Conservation (phyloP, 768 basidiomycete species). For the Candolleomyces eurysporus region DNA sequence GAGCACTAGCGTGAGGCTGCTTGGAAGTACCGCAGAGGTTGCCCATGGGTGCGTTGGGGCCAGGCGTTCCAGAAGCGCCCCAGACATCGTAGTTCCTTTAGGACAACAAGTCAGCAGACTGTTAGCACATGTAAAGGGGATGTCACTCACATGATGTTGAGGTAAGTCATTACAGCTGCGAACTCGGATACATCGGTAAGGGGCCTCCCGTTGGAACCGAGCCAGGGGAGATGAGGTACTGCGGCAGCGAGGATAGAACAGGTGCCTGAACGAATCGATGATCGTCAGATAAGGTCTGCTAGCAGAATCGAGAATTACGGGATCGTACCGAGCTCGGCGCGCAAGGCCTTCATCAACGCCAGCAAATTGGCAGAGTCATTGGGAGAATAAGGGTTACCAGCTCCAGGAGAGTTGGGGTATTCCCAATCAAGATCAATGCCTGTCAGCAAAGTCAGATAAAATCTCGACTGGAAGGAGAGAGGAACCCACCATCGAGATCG, state of each 20-base stretch:
- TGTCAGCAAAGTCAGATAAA: background rate
- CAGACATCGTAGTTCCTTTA: slow-evolving; percentile 79
- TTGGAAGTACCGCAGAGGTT: slow-evolving; percentile 62
- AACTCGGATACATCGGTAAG: slow-evolving; percentile 63
- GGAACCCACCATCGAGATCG: slow-evolving; percentile 60
- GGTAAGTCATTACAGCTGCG: slow-evolving; percentile 61
- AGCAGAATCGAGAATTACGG: background rate
- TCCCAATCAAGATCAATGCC: slow-evolving; percentile 39
- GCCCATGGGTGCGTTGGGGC: slow-evolving; percentile 70
- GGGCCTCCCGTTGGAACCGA: slow-evolving; percentile 59
- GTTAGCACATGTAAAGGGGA: background rate
- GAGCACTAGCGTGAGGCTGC: slow-evolving; percentile 66
- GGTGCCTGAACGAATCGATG: slow-evolving; percentile 26
- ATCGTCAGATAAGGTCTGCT: background rate
- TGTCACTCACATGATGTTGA: slow-evolving; percentile 59
- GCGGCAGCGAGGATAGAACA: slow-evolving; percentile 68
- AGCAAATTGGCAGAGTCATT: slow-evolving; percentile 65
- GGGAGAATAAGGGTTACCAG: slow-evolving; percentile 59
- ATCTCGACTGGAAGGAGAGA: background rate
- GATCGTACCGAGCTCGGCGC: slow-evolving; percentile 47
- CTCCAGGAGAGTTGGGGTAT: slow-evolving; percentile 66
- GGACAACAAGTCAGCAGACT: slow-evolving; percentile 15
- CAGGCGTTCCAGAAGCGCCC: slow-evolving; percentile 64
- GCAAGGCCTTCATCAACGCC: slow-evolving; percentile 54
- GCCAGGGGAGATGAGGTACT: slow-evolving; percentile 67